These are phyloP conservation scores for Stephanodiscus minutulus DNA, from an alignment of 108 stramenopile genomes.

Conservation along the genomic window DNA sequence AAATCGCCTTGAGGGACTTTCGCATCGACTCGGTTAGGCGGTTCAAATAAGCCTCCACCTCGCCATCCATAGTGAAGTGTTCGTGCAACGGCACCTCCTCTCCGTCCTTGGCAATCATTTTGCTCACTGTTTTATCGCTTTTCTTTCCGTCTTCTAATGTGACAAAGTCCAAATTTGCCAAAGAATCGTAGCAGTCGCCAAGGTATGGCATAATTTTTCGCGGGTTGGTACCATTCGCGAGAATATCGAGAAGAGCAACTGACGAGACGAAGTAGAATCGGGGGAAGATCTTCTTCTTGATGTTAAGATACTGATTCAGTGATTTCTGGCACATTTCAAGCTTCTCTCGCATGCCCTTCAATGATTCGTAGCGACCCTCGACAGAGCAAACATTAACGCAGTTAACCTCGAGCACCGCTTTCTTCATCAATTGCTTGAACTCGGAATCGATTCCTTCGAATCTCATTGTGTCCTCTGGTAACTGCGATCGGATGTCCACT, in stretches of 20 bases:
- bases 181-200: conserved; percentile 90
- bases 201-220: conserved; percentile 91
- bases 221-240: conserved; percentile 91
- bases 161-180: conserved; percentile 77
- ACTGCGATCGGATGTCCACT: conserved; percentile 86
- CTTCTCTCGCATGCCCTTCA: conserved; percentile 78
- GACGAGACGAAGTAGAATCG: conserved; percentile 93
- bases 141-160: conserved; percentile 53
- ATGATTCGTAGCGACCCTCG: conserved; percentile 70
- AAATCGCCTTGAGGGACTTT: conserved; percentile 72
- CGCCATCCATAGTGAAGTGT: conserved; percentile 82
- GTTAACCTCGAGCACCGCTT: conserved; percentile 75
- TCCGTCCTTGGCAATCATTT: conserved; percentile 88
- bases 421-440: conserved; percentile 91
- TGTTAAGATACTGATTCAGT: conserved; percentile 90
- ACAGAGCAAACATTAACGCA: conserved; percentile 80
- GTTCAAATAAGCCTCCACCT: conserved; percentile 89
- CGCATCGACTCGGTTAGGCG: conserved; percentile 83
- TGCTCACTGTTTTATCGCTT: conserved; percentile 59
- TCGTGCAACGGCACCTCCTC: conserved; percentile 68
- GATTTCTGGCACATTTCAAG: conserved; percentile 93
- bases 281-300: conserved; percentile 94
- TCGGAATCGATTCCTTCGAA: conserved; percentile 90
- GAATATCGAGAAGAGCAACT: conserved; percentile 87
- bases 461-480: conserved; percentile 92